These are phyloP conservation scores for Potentilla sterilis DNA, from an alignment of 306 rosid species.

Conservation along the genomic window DNA sequence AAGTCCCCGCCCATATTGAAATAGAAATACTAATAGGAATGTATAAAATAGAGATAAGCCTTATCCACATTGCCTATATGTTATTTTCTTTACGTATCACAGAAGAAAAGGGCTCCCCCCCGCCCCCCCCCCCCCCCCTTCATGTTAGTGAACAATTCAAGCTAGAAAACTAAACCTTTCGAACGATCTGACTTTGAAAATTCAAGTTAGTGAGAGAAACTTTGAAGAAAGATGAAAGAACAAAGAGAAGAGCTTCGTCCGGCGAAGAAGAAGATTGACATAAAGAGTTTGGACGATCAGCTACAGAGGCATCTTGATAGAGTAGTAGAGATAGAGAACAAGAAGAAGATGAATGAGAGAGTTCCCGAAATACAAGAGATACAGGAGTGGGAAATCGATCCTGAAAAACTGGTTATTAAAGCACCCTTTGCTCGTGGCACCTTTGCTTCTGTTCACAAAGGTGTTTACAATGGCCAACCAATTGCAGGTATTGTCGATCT, in stretches of 20 bases:
- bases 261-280: background rate
- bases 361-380: background rate
- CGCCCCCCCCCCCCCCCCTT: background rate
- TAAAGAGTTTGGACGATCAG: background rate
- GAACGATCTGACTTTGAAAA: background rate
- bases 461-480: background rate
- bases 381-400: background rate
- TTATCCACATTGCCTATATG: background rate
- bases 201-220: background rate
- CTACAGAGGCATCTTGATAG: slow-evolving; percentile 2
- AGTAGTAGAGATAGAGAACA: background rate
- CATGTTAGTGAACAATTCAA: background rate
- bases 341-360: background rate
- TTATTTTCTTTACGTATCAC: background rate
- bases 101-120: background rate
- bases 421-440: background rate
- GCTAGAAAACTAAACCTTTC: no score
- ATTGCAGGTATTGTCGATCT: background rate
- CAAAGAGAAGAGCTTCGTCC: background rate
- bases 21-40: background rate
- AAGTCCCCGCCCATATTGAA: background rate
- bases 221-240: background rate
- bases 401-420: background rate
- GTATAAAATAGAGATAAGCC: background rate
- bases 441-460: background rate